phyloP scores from a whole-genome alignment of 2,329 filamentous ascomycete species.

The Lecanosticta acicola region DNA sequence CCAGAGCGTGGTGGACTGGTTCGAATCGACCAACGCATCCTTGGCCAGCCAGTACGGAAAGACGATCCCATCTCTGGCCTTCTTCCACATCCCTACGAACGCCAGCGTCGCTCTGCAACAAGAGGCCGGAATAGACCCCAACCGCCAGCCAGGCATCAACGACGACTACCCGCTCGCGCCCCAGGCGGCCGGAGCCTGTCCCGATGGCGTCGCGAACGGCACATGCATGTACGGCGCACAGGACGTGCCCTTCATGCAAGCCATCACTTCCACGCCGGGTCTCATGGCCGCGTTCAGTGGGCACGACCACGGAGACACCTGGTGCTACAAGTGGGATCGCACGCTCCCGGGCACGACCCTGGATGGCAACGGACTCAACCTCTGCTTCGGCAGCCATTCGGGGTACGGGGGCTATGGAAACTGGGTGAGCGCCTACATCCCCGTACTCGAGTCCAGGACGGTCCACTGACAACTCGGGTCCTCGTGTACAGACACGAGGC shows the following conservation, averaged over 20 bases:
- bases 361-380: conserved; percentile 28
- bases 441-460: no score
- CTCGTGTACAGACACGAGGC: conserved; percentile 17
- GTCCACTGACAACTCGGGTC: no score
- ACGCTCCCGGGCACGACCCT: conserved; percentile 26
- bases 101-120: conserved; percentile 40
- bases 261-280: conserved; percentile 50
- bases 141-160: conserved; percentile 45
- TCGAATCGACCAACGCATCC: conserved; percentile 28
- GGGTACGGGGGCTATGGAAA: conserved; percentile 32
- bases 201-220: conserved; percentile 34
- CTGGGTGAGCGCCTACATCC: no score
- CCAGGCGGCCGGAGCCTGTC: conserved; percentile 37
- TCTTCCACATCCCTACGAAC: conserved; percentile 51
- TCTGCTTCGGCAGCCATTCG: conserved; percentile 31
- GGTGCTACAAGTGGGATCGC: conserved; percentile 32
- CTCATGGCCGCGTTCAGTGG: conserved; percentile 57
- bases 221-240: conserved; percentile 39
- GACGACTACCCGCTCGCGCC: conserved; percentile 38
- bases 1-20: conserved; percentile 43
- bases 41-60: conserved; percentile 14
- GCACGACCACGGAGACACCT: conserved; percentile 35
- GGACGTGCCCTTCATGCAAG: conserved; percentile 59
- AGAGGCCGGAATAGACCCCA: conserved; percentile 37
- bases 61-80: conserved; percentile 47